phyloP scores from a whole-genome alignment of 2,329 filamentous ascomycete species.

The Balansia obtecta region DNA sequence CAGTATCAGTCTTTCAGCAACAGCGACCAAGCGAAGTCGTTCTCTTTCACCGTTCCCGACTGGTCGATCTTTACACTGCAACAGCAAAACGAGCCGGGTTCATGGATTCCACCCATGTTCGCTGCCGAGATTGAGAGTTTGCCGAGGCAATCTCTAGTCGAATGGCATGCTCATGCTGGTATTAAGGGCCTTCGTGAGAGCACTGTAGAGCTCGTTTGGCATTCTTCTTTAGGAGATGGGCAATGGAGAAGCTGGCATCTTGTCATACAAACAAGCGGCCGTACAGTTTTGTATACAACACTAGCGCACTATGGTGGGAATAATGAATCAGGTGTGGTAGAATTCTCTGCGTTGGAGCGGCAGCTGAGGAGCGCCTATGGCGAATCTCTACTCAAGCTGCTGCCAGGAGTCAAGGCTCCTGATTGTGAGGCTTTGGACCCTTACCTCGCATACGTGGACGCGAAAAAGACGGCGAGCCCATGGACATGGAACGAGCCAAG shows the following conservation, averaged over 20 bases:
- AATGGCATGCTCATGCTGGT: conserved; percentile 69
- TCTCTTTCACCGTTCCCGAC: conserved; percentile 31
- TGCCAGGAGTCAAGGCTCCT: background rate
- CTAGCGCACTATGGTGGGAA: conserved; percentile 10
- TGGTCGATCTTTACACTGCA: conserved; percentile 31
- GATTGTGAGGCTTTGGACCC: conserved; percentile 8
- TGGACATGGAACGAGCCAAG: conserved; percentile 7
- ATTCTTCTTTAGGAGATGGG: conserved; percentile 5
- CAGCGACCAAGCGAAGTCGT: conserved; percentile 11
- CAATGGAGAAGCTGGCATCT: conserved; percentile 20
- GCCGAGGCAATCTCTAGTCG: conserved; percentile 60
- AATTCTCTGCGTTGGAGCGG: conserved; percentile 2
- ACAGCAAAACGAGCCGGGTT: conserved; percentile 22
- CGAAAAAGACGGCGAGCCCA: conserved; percentile 8
- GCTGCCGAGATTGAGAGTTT: conserved; percentile 64
- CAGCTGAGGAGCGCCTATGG: background rate
- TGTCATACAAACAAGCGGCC: conserved; percentile 11
- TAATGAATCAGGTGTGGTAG: background rate
- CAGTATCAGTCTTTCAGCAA: conserved; percentile 30
- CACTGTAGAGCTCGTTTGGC: conserved; percentile 14
- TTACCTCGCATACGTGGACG: conserved; percentile 22
- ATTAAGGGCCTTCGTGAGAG: conserved; percentile 24
- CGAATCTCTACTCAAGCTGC: conserved; percentile 1
- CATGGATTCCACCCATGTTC: conserved; percentile 52
- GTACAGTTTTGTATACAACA: conserved; percentile 19